Conservation (phyloP, 805 yeast genomes). For the Kockiozyma suomiensis region DNA sequence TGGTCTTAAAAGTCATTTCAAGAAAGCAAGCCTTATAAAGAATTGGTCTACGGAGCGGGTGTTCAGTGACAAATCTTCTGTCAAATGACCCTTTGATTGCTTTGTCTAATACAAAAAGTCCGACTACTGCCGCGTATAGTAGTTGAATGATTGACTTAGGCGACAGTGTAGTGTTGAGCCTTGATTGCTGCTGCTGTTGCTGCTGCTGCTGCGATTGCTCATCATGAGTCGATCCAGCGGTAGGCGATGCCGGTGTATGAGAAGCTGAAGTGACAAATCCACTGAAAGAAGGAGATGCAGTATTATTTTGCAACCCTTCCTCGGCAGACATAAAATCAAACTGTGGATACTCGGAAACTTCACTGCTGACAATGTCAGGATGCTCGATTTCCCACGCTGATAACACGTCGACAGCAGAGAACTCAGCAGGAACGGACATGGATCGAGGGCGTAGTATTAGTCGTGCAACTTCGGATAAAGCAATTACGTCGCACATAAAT, state of each 20-base stretch:
- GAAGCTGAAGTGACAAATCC: too few species aligned
- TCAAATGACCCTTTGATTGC: background rate
- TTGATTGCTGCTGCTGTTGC: background rate
- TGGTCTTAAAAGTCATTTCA: conserved; percentile 1
- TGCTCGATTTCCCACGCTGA: conserved; percentile 16
- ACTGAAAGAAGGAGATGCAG: background rate
- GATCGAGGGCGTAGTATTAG: conserved; percentile 18
- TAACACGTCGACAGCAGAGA: conserved; percentile 12
- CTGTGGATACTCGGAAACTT: background rate
- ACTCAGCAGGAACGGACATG: background rate
- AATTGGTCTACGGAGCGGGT: conserved; percentile 10
- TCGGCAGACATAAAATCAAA: background rate
- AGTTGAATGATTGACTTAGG: conserved; percentile 17
- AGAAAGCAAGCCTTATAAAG: conserved; percentile 8
- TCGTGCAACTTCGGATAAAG: conserved; percentile 13
- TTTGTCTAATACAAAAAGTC: conserved; percentile 19
- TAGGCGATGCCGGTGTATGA: background rate
- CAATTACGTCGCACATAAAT: conserved; percentile 15
- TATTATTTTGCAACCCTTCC: background rate
- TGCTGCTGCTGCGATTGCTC: background rate
- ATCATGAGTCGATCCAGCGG: background rate
- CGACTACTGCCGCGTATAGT: conserved; percentile 23
- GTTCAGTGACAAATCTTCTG: conserved; percentile 2
- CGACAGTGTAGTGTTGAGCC: background rate
- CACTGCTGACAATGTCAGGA: background rate